Base-by-base conservation (phyloP, 257 asterid genomes). In the Phtheirospermum japonicum region DNA sequence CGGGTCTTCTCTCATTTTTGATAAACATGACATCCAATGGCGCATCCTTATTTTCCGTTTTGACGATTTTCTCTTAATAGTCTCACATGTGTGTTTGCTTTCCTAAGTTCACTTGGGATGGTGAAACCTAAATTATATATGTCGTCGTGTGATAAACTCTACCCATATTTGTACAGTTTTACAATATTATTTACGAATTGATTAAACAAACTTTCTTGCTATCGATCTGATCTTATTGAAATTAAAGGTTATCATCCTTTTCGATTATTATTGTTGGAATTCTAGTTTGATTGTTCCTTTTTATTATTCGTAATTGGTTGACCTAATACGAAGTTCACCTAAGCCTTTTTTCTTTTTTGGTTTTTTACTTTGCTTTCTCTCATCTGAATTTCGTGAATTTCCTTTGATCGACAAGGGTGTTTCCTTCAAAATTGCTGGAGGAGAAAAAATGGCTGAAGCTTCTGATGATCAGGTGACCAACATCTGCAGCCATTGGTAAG, bases 401-500 rank as follows among this genome's bases (percentile, higher is more conserved):
- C 20, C 51, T 26, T 48, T 42, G 63, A 4, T 16, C 28, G 57
- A 33, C 45, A 32, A 53, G 14, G 72, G 63, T 43, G 18, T 61
- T 73, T 63, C 23, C 55, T 42, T n/a, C n/a, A n/a, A n/a, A n/a
- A n/a, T n/a, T 56, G 14, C 49, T 54, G 60, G 71, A 12, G 46
- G 73, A 66, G 60, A 48, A 67, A 69, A 31, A 54, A 90, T 87
- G 95, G 87, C 80, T 65, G 85, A 72, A 74, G 75, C 75, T 83
- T 78, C 85, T 56, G 82, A 82, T 74, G 93, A 90, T 82, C 88
- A 72, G 53, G 68, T 64, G 68, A 81, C 95, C 56, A 79, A 79
- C 82, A 72, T 87, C 76, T 90, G 97, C 90, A 64, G 48, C 62
- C 96, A 90, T 93, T 90, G 97, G 97, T 83, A 37, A 34, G 69